Evolutionary conservation across 192 early-diverging fungal genomes (phyloP), one percentile per base, ranked within the genome.

Genomic region (Gryganskiella cystojenkinii): DNA sequence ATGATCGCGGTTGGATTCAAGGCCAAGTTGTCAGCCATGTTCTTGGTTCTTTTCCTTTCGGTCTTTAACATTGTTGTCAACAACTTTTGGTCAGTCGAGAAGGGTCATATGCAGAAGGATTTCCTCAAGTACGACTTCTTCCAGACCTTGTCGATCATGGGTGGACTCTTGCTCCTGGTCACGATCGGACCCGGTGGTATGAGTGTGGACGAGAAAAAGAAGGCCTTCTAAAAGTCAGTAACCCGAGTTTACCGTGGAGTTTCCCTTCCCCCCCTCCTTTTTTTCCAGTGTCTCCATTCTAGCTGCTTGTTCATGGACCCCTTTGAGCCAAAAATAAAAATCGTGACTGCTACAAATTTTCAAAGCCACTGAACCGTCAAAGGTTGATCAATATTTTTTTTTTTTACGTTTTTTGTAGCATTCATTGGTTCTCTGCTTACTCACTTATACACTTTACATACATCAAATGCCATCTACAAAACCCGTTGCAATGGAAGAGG

Each of bases 51-150:
- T 28, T 91, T 99, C 67, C 70, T 99, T 57, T 92, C 91, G 31
- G 85, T 99, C 58, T 92, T 90, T 76, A 98, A 99, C 80, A 86
- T 99, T 44, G 71, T 95, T 14, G 88, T 98, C 55, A 98, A 99
- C 83, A 98, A 98, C 87, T 99, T 93, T 88, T 98, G 96, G 96
- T 88, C 92, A 4, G 86, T 93, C 45, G 92, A 94, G 73, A 92
- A 90, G 61, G 84, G 84, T 50, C 92, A 92, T 53, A 89, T 90
- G 8, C 91, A 93, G 71, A 83, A 91, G 75, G 95, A 98, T 62
- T 99, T 96, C 81, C 90, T 96, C 66, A 93, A 96, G 76, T 99
- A 98, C 80, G 97, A 99, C 85, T 99, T 99, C 80, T 99, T 98
- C 91, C 97, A 99, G 83, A 98, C 93, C 2, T 83, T 97, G 53